Evolutionary conservation across 805 yeast species (phyloP), one percentile per base, ranked within the genome.

Genomic region (Saccharomycopsis sp.): DNA sequence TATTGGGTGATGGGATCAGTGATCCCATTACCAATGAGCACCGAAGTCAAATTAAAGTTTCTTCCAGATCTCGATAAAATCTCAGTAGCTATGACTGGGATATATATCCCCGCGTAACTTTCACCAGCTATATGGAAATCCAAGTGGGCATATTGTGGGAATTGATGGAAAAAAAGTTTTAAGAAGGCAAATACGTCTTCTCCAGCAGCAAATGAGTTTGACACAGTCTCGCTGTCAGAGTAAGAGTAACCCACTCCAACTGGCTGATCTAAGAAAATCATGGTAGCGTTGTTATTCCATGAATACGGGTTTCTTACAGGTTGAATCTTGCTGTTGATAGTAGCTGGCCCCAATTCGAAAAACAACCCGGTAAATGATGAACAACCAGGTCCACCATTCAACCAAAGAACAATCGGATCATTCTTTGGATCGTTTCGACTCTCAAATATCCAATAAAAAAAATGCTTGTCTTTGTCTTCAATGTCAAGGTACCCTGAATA

Each of bases 381-480:
- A 60, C 97, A 89, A 9, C 97, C 97, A 29, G 97, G 97, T 4
- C 97, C 96, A 53, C 97, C 97, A 59, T 89, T 89, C 55, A 89
- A 70, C 97, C 90, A 84, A 52, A 82, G 64, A 44, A 90, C 73
- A 19, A 88, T 72, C 1, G 97, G 97, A 63, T 90, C 97, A 43
- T 69, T 85, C 43, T 62, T 65, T 3, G 97, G 97, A 61, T 86
- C 87, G 57, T 81, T 81, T 67, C 96, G 78, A 42, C 94, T 82
- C 64, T 89, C 97, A 55, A 90, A 90, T 57, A 82, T 81, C 95
- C 95, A 88, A 69, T 80, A 90, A 63, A 89, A 90, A 61, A 89
- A 81, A 65, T 87, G 96, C 66, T 87, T 87, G 59, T 86, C 96
- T 54, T 80, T 86, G 41, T 81, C 85, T 48, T 71, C 76, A 41